These are phyloP conservation scores for Eutrema heterophyllum DNA, from an alignment of 345 rosid genomes.

Conservation along the genomic window DNA sequence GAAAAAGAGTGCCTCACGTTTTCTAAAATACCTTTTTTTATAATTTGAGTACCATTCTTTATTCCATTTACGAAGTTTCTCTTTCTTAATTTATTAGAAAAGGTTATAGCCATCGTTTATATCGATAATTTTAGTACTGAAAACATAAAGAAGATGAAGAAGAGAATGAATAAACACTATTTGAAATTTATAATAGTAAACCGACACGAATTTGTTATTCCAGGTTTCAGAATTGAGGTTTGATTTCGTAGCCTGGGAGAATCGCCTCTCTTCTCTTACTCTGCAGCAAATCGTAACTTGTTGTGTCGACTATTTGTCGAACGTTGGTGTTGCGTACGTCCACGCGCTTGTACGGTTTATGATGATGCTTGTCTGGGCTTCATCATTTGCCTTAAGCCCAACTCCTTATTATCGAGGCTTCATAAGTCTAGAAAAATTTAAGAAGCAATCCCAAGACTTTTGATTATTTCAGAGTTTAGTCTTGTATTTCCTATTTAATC, in stretches of 20 bases:
- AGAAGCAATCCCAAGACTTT: background rate
- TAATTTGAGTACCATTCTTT: background rate
- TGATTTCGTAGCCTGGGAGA: background rate
- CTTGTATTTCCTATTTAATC: background rate
- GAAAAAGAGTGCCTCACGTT: conserved; percentile 1
- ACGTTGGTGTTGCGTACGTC: background rate
- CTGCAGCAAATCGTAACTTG: background rate
- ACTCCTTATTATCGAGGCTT: background rate
- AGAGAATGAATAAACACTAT: background rate
- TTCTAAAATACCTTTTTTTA: background rate
- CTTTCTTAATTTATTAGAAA: background rate
- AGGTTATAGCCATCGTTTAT: background rate
- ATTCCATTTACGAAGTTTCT: background rate
- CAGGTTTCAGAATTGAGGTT: background rate
- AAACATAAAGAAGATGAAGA: background rate
- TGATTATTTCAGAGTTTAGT: background rate
- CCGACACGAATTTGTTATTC: background rate
- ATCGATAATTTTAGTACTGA: background rate
- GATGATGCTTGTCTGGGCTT: background rate
- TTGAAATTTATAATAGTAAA: background rate
- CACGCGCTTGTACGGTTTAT: background rate
- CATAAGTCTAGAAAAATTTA: background rate
- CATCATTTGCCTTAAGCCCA: background rate
- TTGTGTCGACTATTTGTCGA: background rate
- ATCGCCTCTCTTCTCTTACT: background rate